phyloP scores from a whole-genome alignment of 148 eudicot species.

The Arbutus unedo region DNA sequence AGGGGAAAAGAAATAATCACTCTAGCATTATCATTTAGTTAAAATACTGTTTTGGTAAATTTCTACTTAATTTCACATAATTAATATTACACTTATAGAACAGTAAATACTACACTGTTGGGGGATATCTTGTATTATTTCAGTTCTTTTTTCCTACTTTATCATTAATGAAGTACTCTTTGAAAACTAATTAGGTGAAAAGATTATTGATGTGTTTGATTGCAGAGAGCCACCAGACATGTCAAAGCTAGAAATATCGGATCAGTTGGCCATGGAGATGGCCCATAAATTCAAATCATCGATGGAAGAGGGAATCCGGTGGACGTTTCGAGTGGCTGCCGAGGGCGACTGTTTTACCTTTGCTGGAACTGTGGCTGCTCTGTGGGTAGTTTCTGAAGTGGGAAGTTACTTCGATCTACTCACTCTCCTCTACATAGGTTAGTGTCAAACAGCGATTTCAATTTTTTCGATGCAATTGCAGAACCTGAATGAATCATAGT shows the following conservation, averaged over 20 bases:
- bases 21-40: too few species aligned
- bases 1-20: too few species aligned
- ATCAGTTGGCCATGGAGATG: conserved; percentile 18
- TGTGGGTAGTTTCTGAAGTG: conserved; percentile 29
- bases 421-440: conserved; percentile 40
- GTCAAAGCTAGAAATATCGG: conserved; percentile 33
- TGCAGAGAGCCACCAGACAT: conserved; percentile 34
- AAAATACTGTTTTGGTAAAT: too few species aligned
- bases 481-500: background rate
- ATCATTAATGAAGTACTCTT: too few species aligned
- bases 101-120: too few species aligned
- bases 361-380: conserved; percentile 22
- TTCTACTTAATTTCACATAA: too few species aligned
- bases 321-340: conserved; percentile 38
- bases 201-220: background rate
- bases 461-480: background rate
- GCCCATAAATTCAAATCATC: conserved; percentile 8
- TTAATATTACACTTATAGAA: too few species aligned
- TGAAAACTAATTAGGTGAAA: too few species aligned
- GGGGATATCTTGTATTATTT: too few species aligned
- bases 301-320: conserved; percentile 22
- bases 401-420: conserved; percentile 26
- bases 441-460: background rate
- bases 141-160: too few species aligned
- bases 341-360: conserved; percentile 33